Evolutionary conservation across 2,329 filamentous ascomycete species (phyloP), one percentile per base, ranked within the genome.

Genomic region (Cylindrodendrum hubeiense): DNA sequence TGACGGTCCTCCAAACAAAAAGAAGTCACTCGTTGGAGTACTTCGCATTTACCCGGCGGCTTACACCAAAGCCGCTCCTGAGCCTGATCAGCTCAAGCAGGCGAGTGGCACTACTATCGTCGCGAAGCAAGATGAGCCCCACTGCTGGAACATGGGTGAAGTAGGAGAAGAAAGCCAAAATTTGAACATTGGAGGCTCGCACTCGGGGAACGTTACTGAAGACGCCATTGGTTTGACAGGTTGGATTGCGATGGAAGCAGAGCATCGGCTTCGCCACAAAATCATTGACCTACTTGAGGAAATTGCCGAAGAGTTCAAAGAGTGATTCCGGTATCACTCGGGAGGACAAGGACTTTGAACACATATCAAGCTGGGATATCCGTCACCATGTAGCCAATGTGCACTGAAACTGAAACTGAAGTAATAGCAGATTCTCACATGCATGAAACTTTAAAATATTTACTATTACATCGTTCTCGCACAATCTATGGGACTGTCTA

Each of bases 231-330:
- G 65, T n/a, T 49, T 67, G 26, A 67, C 61, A 3, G 51, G 50
- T 10, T 67, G 65, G 65, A 55, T 65, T n/a, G 65, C 52, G 0
- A 10, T 67, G 3, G 65, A 67, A 30, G 60, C 37, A 5, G 60
- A 65, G 21, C 65, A 67, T 53, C 50, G 65, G 5, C 51, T 67
- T 17, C 50, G 65, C 1, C 52, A 67, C 44, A 65, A 65, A 44
- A n/a, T 61, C 7, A 24, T 61, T 17, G 65, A 67, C 24, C 13
- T 65, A 8, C 9, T 67, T 1, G 56, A 65, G 15, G 65, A 67
- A n/a, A 61, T 67, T 53, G 65, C 53, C 2, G 65, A 67, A 47
- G 39, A 56, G 22, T 46, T 65, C 3, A 6, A 56, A 1, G 56
- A 65, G 33, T 65, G 28, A 30, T 30, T n/a, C n/a, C n/a, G n/a